Evolutionary conservation across 768 basidiomycete genomes (phyloP), one percentile per base, ranked within the genome.

Genomic region (Phylloporus sp.): DNA sequence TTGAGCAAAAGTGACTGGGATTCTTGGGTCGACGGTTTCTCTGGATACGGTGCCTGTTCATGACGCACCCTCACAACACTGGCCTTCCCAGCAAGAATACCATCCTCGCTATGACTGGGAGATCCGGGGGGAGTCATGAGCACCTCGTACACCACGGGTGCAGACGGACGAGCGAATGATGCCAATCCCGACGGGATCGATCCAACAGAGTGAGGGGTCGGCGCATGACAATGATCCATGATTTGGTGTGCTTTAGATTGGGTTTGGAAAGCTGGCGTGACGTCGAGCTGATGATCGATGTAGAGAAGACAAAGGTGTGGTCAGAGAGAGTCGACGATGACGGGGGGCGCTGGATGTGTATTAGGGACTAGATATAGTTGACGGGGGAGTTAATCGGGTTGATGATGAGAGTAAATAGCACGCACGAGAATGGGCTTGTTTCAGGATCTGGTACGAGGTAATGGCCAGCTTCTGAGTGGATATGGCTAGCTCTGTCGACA

Each of bases 51-150:
- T 35, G 40, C 29, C 27, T 55, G 63, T 26, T 53, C 60, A 26
- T 56, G 64, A 10, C 35, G 47, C 5, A 50, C n/a, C 43, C 52
- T 47, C 44, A 54, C 32, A 18, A 45, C 36, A 28, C 36, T 36
- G 6, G 52, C 3, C 23, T 45, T 53, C 9, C 59, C 52, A 43
- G 66, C 49, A 31, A 60, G 58, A 36, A 61, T 50, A 7, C 62
- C 70, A 24, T 70, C 67, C 47, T 80, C 76, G 54, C 76, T 80
- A 45, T 73, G 76, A 23, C 71, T 70, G 2, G 83, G 85, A 39
- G 86, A 88, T 52, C 84, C 71, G 8, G 86, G 86, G 6, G 86
- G 86, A 1, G 86, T 88, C 58, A 87, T 78, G 22, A 82, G 86
- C n/a, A 79, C 80, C 51, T 82, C 77, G 40, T 74, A 68, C 46